Percentiles rank a stretch among this genome's conserved stretches.
phyloP scores from a whole-genome alignment of 2,329 filamentous ascomycete genomes.

The Hymenoscyphus repandus region DNA sequence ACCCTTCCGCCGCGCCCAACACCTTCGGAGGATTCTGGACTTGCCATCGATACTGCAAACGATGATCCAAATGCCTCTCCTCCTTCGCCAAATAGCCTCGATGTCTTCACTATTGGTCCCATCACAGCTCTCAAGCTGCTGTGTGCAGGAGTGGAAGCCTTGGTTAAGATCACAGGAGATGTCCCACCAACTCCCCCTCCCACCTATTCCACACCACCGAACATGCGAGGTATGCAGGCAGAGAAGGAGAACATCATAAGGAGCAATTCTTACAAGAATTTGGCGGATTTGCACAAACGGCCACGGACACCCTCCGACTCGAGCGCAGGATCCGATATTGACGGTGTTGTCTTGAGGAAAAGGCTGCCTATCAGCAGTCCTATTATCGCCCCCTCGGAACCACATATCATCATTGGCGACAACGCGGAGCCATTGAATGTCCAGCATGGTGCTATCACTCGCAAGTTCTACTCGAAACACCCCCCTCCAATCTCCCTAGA shows the following conservation, averaged over 20 bases:
- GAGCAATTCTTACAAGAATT: constrained; percentile 46
- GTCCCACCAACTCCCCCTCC: constrained; percentile 75
- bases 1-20: constrained; percentile 28
- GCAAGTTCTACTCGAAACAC: constrained; percentile 89
- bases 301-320: constrained; percentile 22
- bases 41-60: constrained; percentile 19
- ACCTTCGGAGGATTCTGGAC: constrained; percentile 28
- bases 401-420: constrained; percentile 59
- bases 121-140: constrained; percentile 74
- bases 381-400: constrained; percentile 29
- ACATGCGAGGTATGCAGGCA: constrained; percentile 57
- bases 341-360: constrained; percentile 51
- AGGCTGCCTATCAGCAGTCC: constrained; percentile 27
- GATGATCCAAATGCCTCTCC: constrained; percentile 26
- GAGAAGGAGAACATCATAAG: constrained; percentile 58
- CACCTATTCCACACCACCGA: constrained; percentile 55
- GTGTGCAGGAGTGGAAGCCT: constrained; percentile 63
- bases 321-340: constrained; percentile 36
- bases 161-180: constrained; percentile 70
- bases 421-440: constrained; percentile 68
- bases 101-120: constrained; percentile 69
- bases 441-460: constrained; percentile 80
- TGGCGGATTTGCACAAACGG: constrained; percentile 26
- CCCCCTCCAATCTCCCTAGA: constrained; percentile 77
- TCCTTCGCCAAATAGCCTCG: constrained; percentile 42